Evolutionary conservation across 768 basidiomycete species (phyloP).

Genomic region (Mycena polygramma): DNA sequence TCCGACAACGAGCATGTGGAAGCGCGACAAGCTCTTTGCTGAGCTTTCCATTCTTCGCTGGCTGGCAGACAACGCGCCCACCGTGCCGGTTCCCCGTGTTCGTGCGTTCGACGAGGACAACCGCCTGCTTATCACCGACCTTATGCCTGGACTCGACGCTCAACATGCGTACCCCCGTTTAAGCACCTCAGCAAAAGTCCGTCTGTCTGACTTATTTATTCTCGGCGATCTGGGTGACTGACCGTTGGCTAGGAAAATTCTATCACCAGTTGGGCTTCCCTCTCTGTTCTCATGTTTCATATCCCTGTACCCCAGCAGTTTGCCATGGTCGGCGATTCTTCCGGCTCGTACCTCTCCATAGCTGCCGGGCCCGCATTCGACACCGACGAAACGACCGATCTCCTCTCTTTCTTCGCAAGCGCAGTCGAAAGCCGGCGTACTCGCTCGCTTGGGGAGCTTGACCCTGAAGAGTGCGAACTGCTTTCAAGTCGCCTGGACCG

Average conservation of each 20-base stretch:
- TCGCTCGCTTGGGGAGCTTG: not conserved
- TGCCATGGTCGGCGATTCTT: not conserved
- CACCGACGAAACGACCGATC: not conserved
- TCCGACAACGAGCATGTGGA: constrained; percentile 4
- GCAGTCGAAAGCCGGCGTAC: constrained; percentile 9
- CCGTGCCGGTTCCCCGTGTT: constrained; percentile 11
- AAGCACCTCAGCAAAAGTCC: not conserved
- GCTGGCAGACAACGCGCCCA: constrained; percentile 16
- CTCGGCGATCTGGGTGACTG: no score
- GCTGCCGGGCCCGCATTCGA: constrained; percentile 8
- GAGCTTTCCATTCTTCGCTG: constrained; percentile 21
- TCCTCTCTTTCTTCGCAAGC: constrained; percentile 7
- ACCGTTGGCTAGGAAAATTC: no score
- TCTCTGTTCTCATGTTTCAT: constrained; percentile 15
- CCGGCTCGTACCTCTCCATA: no score
- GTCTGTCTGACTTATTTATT: no score
- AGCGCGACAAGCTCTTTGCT: constrained; percentile 1
- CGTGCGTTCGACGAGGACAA: constrained; percentile 21
- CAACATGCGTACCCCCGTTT: constrained; percentile 15
- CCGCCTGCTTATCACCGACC: constrained; percentile 8
- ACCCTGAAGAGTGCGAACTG: not conserved
- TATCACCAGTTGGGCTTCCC: not conserved
- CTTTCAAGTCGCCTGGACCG: constrained; percentile 8
- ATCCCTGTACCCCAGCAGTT: constrained; percentile 13
- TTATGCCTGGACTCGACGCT: constrained; percentile 17